Conservation (phyloP, 345 rosid species). For the Eucalyptus sp. region DNA sequence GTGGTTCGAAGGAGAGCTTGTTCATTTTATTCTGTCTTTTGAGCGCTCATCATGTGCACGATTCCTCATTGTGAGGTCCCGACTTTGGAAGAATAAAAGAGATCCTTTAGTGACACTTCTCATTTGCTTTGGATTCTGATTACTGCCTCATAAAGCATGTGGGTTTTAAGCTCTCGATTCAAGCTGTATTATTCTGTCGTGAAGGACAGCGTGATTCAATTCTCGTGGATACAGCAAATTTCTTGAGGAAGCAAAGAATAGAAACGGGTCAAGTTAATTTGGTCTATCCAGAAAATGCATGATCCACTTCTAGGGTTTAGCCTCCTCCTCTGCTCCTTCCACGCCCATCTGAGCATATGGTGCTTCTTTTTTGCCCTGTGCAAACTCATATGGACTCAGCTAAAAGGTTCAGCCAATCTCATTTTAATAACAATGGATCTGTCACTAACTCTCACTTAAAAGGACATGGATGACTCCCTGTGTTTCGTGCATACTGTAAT, state of each 20-base stretch:
- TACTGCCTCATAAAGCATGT: background rate
- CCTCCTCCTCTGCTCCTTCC: background rate
- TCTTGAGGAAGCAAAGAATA: background rate
- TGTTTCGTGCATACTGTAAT: background rate
- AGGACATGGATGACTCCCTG: background rate
- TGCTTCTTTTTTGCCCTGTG: background rate
- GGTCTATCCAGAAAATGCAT: background rate
- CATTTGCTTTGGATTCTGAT: background rate
- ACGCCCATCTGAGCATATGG: background rate
- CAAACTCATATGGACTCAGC: background rate
- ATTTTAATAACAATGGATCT: background rate
- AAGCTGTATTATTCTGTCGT: background rate
- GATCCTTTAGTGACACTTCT: background rate
- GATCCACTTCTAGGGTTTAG: background rate
- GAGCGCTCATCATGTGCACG: background rate
- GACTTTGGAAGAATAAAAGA: background rate
- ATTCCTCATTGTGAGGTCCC: background rate
- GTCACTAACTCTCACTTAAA: background rate
- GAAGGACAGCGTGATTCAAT: background rate
- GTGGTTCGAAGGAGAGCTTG: background rate
- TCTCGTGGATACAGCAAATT: background rate
- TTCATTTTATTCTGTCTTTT: background rate
- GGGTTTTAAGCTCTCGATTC: background rate
- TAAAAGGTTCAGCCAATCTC: background rate
- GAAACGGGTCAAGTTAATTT: background rate